These are phyloP conservation scores for Sphaerulina musiva DNA, from an alignment of 2,329 filamentous ascomycete species.

Conservation along the genomic window DNA sequence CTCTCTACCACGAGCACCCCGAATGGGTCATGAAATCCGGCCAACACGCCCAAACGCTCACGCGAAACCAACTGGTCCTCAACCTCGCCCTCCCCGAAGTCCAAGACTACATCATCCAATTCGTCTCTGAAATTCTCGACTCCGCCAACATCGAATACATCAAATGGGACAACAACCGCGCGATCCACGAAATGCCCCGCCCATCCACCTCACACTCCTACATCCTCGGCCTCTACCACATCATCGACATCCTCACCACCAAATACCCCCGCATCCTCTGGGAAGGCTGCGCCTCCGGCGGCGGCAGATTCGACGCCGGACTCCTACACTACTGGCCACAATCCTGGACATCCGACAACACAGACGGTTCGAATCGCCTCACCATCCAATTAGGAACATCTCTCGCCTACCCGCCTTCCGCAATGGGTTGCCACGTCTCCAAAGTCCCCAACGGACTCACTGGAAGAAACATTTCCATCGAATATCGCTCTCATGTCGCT, in stretches of 20 bases:
- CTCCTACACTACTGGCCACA: conserved; percentile 60
- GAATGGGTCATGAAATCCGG: conserved; percentile 58
- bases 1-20: conserved; percentile 55
- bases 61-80: conserved; percentile 55
- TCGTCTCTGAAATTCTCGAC: conserved; percentile 50
- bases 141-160: conserved; percentile 53
- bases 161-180: conserved; percentile 64
- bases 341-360: conserved; percentile 60
- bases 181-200: conserved; percentile 53
- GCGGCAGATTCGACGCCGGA: conserved; percentile 58
- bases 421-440: conserved; percentile 61
- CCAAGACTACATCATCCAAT: conserved; percentile 55
- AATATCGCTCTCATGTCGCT: conserved; percentile 59
- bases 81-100: conserved; percentile 57
- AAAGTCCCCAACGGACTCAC: conserved; percentile 55
- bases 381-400: conserved; percentile 60
- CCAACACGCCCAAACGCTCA: conserved; percentile 50
- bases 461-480: conserved; percentile 49
- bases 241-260: conserved; percentile 54
- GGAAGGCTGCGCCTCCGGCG: conserved; percentile 61
- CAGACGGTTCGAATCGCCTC: conserved; percentile 55
- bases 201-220: conserved; percentile 53
- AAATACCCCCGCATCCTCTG: conserved; percentile 57
- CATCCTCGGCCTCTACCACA: conserved; percentile 58
- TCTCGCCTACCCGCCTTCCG: conserved; percentile 54